Base-by-base conservation (phyloP, 345 rosid species). In the Acer saccharum region DNA sequence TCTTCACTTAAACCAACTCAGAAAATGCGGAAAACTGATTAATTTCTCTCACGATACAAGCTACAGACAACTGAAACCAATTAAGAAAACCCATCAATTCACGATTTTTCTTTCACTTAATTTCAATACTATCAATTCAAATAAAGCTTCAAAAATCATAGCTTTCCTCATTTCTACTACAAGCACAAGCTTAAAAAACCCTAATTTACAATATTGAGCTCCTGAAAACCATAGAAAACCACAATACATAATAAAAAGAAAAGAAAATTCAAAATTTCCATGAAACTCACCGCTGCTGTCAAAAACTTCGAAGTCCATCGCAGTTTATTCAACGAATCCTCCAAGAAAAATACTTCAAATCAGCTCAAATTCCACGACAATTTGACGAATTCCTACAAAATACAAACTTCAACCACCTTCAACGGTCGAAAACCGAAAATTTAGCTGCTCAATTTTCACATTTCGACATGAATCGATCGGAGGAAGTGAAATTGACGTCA, bases 211-310 rank as follows among this genome's bases (percentile, higher is more conserved):
- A 72, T 35, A 21, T 20, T 25, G 29, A 57, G n/a, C 75, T 58
- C 41, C 62, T 29, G 9, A 54, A 29, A 43, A 63, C 69, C 76
- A 60, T 63, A 74, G 18, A n/a, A n/a, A 48, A 48, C 66, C 62
- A 64, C 61, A 65, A 64, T 18, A 63, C 0, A 64, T 11, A 29
- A 29, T 18, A 1, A 70, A 10, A 66, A 78, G 48, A 8, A 72
- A 52, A 1, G 62, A 14, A 65, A 78, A 65, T 3, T 18, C 2
- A 71, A 50, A 57, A 11, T 58, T 81, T 18, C 81, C 21, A 46
- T 20, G 69, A 65, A 68, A 81, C 93, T 83, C 74, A 89, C 95
- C 92, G 72, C 95, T 91, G 80, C 93, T 91, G 69, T 91, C 93
- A 62, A 92, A 91, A 81, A 85, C 81, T 50, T 81, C 90, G 78